phyloP scores from a whole-genome alignment of 352 stramenopile genomes.

The Phytophthora colocasiae region DNA sequence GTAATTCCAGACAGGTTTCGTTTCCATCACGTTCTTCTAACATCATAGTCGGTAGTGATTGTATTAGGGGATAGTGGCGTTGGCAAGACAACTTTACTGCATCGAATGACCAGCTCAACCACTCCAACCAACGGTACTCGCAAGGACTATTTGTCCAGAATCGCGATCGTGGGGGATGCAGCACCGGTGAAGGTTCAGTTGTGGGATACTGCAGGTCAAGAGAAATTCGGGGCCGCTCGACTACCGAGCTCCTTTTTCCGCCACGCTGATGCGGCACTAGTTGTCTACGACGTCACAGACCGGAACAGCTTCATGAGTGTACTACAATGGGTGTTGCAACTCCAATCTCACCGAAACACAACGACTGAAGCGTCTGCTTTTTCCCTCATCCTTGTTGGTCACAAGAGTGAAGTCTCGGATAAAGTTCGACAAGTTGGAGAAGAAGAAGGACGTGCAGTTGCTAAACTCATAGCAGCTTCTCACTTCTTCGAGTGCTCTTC shows the following conservation, averaged over 20 bases:
- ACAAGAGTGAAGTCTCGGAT: slow-evolving; percentile 27
- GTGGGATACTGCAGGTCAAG: slow-evolving; percentile 62
- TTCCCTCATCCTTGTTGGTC: slow-evolving; percentile 45
- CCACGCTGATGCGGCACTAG: slow-evolving; percentile 44
- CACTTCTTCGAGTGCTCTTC: slow-evolving; percentile 40
- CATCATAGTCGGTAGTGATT: slow-evolving; percentile 39
- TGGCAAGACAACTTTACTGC: slow-evolving; percentile 55
- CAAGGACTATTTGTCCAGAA: slow-evolving; percentile 45
- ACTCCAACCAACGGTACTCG: neutral
- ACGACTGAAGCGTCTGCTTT: slow-evolving; percentile 21
- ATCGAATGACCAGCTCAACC: slow-evolving; percentile 20
- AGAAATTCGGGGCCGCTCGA: slow-evolving; percentile 42
- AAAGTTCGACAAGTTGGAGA: slow-evolving; percentile 22
- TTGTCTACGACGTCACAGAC: slow-evolving; percentile 55
- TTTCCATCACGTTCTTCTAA: neutral
- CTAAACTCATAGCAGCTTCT: slow-evolving; percentile 23
- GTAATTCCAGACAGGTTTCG: slow-evolving; percentile 14
- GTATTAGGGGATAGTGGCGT: slow-evolving; percentile 48
- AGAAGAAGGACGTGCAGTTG: slow-evolving; percentile 32
- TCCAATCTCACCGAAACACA: slow-evolving; percentile 22
- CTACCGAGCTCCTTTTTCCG: slow-evolving; percentile 56
- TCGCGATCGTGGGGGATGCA: slow-evolving; percentile 33
- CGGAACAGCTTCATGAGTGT: slow-evolving; percentile 44
- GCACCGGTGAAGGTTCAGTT: slow-evolving; percentile 58
- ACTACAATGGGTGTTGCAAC: slow-evolving; percentile 38